phyloP scores from a whole-genome alignment of 83 land plant genomes.

The Picea abies region DNA sequence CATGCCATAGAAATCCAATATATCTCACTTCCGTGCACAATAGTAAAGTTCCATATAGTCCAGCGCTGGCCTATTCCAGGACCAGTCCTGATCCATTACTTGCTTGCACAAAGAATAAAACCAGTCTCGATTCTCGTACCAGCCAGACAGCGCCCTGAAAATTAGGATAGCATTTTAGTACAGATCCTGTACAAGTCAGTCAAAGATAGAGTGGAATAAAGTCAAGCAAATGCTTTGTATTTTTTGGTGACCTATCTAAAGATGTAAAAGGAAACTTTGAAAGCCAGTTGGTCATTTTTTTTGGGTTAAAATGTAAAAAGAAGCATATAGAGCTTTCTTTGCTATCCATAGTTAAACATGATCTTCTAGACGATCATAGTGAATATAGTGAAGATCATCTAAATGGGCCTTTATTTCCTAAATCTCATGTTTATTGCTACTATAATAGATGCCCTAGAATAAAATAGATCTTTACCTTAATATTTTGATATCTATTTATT shows the following conservation, averaged over 20 bases:
- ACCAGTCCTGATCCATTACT: conserved; percentile 98
- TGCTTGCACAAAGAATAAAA: conserved; percentile 68
- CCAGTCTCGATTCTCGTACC: conserved; percentile 86
- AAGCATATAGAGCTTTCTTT: no score
- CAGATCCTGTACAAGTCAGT: not conserved
- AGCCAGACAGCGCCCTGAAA: conserved; percentile 80
- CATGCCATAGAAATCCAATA: no score
- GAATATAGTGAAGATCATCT: no score
- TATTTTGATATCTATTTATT: not conserved
- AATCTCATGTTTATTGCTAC: no score
- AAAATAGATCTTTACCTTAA: not conserved
- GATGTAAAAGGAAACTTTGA: not conserved
- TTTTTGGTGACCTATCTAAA: not conserved
- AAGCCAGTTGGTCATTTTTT: no score
- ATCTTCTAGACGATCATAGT: no score
- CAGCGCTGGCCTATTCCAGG: conserved; percentile 94
- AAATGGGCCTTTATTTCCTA: no score
- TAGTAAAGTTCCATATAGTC: conserved; percentile 91
- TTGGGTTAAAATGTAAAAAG: no score
- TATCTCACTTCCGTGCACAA: conserved; percentile 56
- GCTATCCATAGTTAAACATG: no score
- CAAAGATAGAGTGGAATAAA: not conserved
- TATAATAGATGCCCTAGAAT: no score
- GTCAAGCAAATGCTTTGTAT: not conserved
- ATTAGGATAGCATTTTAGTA: conserved; percentile 10